Evolutionary conservation across 2,329 filamentous ascomycete species (phyloP).

Genomic region (Fusarium staphyleae): DNA sequence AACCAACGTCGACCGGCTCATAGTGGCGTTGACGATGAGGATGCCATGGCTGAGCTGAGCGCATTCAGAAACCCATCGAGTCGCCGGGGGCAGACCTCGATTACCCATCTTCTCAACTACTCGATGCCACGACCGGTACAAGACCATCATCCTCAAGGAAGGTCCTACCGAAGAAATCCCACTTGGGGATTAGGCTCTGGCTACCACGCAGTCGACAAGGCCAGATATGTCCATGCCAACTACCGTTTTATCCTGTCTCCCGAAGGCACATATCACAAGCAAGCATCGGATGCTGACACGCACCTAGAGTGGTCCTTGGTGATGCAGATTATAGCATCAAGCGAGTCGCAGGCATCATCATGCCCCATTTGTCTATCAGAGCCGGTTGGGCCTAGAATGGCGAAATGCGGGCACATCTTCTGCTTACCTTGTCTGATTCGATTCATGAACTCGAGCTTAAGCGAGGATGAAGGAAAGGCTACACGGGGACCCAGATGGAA

Average conservation of each 20-base stretch:
- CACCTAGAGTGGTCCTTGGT: slow-evolving; percentile 91
- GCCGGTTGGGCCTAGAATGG: slow-evolving; percentile 94
- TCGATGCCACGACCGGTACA: slow-evolving; percentile 76
- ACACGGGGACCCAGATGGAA: slow-evolving; percentile 83
- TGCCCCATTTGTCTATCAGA: slow-evolving; percentile 96
- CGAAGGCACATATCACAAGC: slow-evolving; percentile 76
- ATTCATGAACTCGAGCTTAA: slow-evolving; percentile 87
- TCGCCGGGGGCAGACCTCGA: slow-evolving; percentile 92
- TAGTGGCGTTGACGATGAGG: slow-evolving; percentile 72
- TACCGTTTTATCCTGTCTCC: slow-evolving; percentile 96
- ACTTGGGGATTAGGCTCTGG: slow-evolving; percentile 88
- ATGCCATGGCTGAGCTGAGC: slow-evolving; percentile 82
- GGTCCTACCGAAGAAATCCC: slow-evolving; percentile 72
- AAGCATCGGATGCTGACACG: slow-evolving; percentile 85
- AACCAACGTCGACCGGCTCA: slow-evolving; percentile 72
- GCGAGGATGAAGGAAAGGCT: slow-evolving; percentile 70
- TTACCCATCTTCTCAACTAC: slow-evolving; percentile 96
- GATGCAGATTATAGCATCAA: slow-evolving; percentile 88
- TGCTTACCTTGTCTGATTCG: slow-evolving; percentile 92
- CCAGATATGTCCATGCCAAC: slow-evolving; percentile 90
- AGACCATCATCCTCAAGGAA: slow-evolving; percentile 60
- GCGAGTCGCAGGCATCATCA: slow-evolving; percentile 84
- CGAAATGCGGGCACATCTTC: slow-evolving; percentile 96
- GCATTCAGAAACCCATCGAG: slow-evolving; percentile 65
- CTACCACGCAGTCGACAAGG: slow-evolving; percentile 90